Percentiles rank a stretch among this genome's conserved stretches.
phyloP scores from a whole-genome alignment of 306 rosid genomes.

The Vachellia collinsii region DNA sequence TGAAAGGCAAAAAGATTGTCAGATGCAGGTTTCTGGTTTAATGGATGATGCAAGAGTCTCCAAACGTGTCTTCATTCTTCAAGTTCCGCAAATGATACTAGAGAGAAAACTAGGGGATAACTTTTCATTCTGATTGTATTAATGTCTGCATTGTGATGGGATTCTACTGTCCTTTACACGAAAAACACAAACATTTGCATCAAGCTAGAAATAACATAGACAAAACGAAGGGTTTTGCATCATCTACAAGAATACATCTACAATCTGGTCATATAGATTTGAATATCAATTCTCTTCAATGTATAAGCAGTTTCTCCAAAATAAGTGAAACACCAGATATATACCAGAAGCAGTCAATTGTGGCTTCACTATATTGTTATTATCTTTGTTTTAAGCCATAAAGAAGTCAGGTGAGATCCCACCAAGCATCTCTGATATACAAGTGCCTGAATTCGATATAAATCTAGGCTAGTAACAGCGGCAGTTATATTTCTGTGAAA shows the following conservation, averaged over 20 bases:
- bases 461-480: constrained; percentile 28
- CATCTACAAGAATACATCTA: background rate
- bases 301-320: background rate
- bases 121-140: constrained; percentile 15
- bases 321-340: background rate
- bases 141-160: background rate
- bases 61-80: too few relatives aligned
- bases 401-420: background rate
- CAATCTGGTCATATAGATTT: background rate
- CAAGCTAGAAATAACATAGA: background rate
- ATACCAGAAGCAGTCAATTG: background rate
- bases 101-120: constrained; percentile 8
- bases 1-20: background rate
- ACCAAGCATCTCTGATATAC: background rate
- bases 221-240: background rate
- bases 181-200: constrained; percentile 2
- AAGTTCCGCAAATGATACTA: background rate
- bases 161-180: background rate
- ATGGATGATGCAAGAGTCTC: background rate
- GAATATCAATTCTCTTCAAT: constrained; percentile 23
- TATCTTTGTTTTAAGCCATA: constrained; percentile 1
- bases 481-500: constrained; percentile 3
- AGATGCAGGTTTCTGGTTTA: background rate
- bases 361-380: background rate
- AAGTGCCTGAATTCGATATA: constrained; percentile 9